Evolutionary conservation across 2,329 filamentous ascomycete species (phyloP).

Genomic region (Canariomyces notabilis): DNA sequence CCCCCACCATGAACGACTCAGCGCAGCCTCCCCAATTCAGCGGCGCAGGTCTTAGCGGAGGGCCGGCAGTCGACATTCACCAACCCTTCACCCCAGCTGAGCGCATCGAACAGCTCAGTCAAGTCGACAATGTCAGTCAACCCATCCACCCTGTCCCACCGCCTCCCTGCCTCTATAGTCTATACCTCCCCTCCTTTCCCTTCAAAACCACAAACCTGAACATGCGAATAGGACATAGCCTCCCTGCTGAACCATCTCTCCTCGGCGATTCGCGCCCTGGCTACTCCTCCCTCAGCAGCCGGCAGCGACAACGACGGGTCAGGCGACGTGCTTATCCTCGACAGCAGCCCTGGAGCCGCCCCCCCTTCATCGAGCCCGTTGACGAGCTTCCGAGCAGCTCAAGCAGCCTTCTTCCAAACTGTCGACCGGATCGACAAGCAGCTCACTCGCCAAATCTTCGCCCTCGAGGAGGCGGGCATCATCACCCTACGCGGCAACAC

Average conservation of each 20-base stretch:
- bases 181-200: slow-evolving; percentile 29
- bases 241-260: slow-evolving; percentile 46
- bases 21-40: slow-evolving; percentile 1
- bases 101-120: slow-evolving; percentile 73
- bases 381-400: slow-evolving; percentile 53
- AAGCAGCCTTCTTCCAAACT: slow-evolving; percentile 63
- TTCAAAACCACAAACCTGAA: background rate
- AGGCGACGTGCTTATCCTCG: slow-evolving; percentile 22
- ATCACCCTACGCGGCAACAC: slow-evolving; percentile 42
- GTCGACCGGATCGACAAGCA: slow-evolving; percentile 70
- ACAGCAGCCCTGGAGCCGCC: slow-evolving; percentile 30
- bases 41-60: background rate
- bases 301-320: slow-evolving; percentile 9
- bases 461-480: slow-evolving; percentile 75
- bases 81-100: slow-evolving; percentile 66
- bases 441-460: slow-evolving; percentile 70
- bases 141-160: background rate
- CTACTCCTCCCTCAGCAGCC: slow-evolving; percentile 29
- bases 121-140: slow-evolving; percentile 63
- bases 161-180: background rate
- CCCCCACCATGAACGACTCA: slow-evolving; percentile 14
- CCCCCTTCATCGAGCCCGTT: slow-evolving; percentile 39
- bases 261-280: slow-evolving; percentile 58
- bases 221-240: slow-evolving; percentile 39
- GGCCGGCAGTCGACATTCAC: slow-evolving; percentile 27